Conservation (phyloP, 2,329 filamentous ascomycete genomes). For the Penicillium sp. region DNA sequence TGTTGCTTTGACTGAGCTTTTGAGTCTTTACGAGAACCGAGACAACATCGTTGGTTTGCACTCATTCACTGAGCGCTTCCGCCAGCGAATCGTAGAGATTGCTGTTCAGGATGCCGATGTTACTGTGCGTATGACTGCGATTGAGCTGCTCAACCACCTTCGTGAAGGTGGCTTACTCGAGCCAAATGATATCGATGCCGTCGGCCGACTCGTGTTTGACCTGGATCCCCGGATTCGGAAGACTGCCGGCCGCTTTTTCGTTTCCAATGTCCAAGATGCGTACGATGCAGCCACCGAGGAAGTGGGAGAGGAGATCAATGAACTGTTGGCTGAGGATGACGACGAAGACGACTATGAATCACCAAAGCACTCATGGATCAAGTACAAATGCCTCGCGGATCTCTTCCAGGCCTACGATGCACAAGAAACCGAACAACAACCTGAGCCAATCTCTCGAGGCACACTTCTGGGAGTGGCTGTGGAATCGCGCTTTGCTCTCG, state of each 20-base stretch:
- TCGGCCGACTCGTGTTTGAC: slow-evolving; percentile 87
- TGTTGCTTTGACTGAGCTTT: slow-evolving; percentile 82
- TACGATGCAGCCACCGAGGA: slow-evolving; percentile 78
- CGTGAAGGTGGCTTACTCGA: slow-evolving; percentile 83
- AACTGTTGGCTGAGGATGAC: slow-evolving; percentile 65
- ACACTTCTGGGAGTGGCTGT: slow-evolving; percentile 59
- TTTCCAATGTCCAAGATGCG: slow-evolving; percentile 76
- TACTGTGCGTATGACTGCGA: slow-evolving; percentile 71
- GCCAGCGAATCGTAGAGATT: slow-evolving; percentile 84
- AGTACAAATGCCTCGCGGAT: slow-evolving; percentile 84
- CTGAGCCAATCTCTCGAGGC: slow-evolving; percentile 29
- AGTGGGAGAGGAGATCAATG: slow-evolving; percentile 74
- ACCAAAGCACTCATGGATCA: slow-evolving; percentile 80
- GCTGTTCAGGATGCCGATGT: slow-evolving; percentile 80
- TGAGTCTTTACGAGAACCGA: slow-evolving; percentile 72
- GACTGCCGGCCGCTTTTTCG: slow-evolving; percentile 85
- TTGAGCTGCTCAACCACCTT: slow-evolving; percentile 77
- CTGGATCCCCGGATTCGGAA: slow-evolving; percentile 78
- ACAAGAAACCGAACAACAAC: slow-evolving; percentile 46
- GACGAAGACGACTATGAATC: slow-evolving; percentile 67
- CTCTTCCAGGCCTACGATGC: slow-evolving; percentile 76
- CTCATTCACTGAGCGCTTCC: slow-evolving; percentile 90
- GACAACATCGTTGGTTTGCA: slow-evolving; percentile 72
- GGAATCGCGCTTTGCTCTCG: slow-evolving; percentile 80
- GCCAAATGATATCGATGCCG: slow-evolving; percentile 81